Evolutionary conservation across 1,284 basidiomycete species (phyloP).

Genomic region (Irpex lacteus): DNA sequence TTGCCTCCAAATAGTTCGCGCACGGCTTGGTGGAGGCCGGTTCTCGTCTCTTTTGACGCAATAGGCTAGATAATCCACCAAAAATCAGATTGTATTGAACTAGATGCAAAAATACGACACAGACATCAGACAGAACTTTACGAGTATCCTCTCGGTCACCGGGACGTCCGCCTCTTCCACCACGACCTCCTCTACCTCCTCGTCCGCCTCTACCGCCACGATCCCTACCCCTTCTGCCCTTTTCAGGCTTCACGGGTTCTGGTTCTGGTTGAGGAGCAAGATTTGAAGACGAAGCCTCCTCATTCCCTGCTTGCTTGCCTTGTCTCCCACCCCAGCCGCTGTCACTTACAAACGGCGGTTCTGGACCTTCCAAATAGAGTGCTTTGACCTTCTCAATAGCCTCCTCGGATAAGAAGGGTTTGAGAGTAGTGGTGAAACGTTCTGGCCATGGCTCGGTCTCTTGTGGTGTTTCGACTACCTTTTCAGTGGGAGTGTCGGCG

Average conservation of each 20-base stretch:
- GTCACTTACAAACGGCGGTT: slow-evolving; percentile 66
- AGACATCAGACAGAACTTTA: slow-evolving; percentile 78
- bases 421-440: slow-evolving; percentile 52
- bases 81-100: slow-evolving; percentile 21
- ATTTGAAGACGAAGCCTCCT: slow-evolving; percentile 28
- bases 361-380: slow-evolving; percentile 74
- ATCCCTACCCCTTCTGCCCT: slow-evolving; percentile 39
- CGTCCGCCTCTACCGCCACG: slow-evolving; percentile 43
- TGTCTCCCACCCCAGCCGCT: slow-evolving; percentile 61
- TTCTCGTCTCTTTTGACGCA: slow-evolving; percentile 76
- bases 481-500: neutral
- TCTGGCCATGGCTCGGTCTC: slow-evolving; percentile 61
- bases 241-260: slow-evolving; percentile 28
- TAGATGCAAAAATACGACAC: slow-evolving; percentile 27
- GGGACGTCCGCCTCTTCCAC: slow-evolving; percentile 33
- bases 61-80: slow-evolving; percentile 59
- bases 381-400: slow-evolving; percentile 63
- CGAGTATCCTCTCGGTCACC: slow-evolving; percentile 58
- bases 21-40: slow-evolving; percentile 78
- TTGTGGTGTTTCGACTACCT: neutral
- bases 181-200: slow-evolving; percentile 44
- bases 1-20: slow-evolving; percentile 82
- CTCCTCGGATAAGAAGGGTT: slow-evolving; percentile 60
- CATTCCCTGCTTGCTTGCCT: slow-evolving; percentile 25
- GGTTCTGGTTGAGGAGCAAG: slow-evolving; percentile 23